Percentiles rank a stretch among this genome's conserved stretches.
phyloP scores from a whole-genome alignment of 2,329 filamentous ascomycete species.

The Neofusicoccum parvum region DNA sequence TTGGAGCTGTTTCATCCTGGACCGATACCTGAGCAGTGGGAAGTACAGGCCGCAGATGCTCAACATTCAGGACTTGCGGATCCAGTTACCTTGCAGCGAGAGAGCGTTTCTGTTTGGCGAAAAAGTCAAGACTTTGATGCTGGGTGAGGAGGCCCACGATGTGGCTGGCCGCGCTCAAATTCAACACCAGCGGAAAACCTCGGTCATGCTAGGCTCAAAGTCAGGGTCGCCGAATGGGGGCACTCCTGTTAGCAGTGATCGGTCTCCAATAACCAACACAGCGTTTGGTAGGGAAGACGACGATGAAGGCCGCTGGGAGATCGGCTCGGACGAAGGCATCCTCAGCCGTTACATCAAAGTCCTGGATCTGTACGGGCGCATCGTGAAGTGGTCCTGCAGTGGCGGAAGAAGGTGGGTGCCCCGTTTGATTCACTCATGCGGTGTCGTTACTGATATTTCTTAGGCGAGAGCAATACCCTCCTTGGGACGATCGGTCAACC shows the following conservation, averaged over 20 bases:
- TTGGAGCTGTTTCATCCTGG: slow-evolving; percentile 74
- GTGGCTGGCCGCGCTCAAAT: slow-evolving; percentile 43
- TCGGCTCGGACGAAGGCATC: slow-evolving; percentile 51
- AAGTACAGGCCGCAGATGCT: slow-evolving; percentile 63
- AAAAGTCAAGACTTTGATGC: slow-evolving; percentile 56
- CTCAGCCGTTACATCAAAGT: slow-evolving; percentile 56
- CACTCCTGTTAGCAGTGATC: slow-evolving; percentile 18
- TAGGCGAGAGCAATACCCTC: slow-evolving; percentile 56
- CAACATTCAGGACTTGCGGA: slow-evolving; percentile 59
- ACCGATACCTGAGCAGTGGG: slow-evolving; percentile 68
- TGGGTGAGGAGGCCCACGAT: slow-evolving; percentile 47
- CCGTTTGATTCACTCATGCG: background rate
- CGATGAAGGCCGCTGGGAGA: slow-evolving; percentile 54
- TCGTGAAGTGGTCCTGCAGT: slow-evolving; percentile 61
- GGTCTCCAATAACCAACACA: slow-evolving; percentile 30
- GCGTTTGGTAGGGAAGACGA: slow-evolving; percentile 25
- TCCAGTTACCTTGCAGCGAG: slow-evolving; percentile 70
- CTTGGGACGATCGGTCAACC: slow-evolving; percentile 60
- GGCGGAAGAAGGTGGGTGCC: slow-evolving; percentile 54
- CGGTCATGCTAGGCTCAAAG: slow-evolving; percentile 27
- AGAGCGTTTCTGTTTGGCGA: slow-evolving; percentile 64
- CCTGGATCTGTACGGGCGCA: slow-evolving; percentile 58
- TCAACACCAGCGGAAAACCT: slow-evolving; percentile 52
- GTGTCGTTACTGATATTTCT: slow-evolving; percentile 44
- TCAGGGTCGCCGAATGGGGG: slow-evolving; percentile 27